A percentile compares a stretch with the other conserved stretches of the same genome.
Evolutionary conservation across 2,329 filamentous ascomycete genomes (phyloP).

Genomic region (Aspergillus pseudotamarii): DNA sequence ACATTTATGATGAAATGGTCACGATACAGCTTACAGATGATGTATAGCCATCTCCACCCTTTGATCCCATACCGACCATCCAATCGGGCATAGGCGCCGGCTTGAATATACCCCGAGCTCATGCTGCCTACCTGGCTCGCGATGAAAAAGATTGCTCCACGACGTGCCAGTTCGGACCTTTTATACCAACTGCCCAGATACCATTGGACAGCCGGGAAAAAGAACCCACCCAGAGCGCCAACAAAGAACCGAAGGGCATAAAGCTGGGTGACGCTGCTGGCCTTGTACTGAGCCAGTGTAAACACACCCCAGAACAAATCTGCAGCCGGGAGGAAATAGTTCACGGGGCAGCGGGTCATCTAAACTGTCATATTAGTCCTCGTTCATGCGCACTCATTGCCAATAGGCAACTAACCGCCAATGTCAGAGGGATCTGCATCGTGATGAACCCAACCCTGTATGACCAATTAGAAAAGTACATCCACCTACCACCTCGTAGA

Average conservation of each 20-base stretch:
- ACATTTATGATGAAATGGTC: background rate
- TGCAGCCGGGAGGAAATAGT: conserved; percentile 6
- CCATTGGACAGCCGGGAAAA: conserved; percentile 33
- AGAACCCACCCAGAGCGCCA: conserved; percentile 35
- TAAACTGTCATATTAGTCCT: background rate
- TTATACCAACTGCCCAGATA: conserved; percentile 29
- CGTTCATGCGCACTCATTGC: background rate
- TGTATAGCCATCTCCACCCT: conserved; percentile 8
- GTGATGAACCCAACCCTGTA: conserved; percentile 9
- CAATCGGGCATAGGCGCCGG: conserved; percentile 22
- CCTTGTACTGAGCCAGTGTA: conserved; percentile 6
- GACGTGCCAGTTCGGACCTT: conserved; percentile 23
- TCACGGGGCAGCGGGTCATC: conserved; percentile 7
- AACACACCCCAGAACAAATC: conserved; percentile 6
- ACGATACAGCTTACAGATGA: background rate
- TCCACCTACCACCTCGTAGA: too few relatives aligned
- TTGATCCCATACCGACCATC: background rate
- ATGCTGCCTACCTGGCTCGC: conserved; percentile 27
- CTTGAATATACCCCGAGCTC: conserved; percentile 28
- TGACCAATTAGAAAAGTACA: background rate
- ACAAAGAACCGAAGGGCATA: conserved; percentile 39
- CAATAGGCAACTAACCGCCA: background rate
- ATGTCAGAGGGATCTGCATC: conserved; percentile 5
- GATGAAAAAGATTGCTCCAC: conserved; percentile 28
- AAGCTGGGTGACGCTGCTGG: conserved; percentile 26